Evolutionary conservation across 208 protist genomes (phyloP).

Genomic region (Trypanosoma grayi): DNA sequence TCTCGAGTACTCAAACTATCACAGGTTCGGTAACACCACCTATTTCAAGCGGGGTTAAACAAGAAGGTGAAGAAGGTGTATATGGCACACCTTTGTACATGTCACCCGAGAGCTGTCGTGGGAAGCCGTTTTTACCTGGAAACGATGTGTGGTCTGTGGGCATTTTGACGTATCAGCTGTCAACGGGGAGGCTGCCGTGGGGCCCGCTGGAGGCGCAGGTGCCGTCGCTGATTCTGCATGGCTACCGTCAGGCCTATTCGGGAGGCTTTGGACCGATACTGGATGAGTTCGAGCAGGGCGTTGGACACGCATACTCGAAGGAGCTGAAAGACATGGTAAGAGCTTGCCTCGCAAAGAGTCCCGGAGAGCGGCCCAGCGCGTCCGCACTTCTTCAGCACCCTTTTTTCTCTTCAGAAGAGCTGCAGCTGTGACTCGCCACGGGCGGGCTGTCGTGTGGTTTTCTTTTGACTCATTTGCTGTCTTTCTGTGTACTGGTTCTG

Average conservation of each 20-base stretch:
- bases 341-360: slow-evolving; percentile 53
- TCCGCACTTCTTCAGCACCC: slow-evolving; percentile 52
- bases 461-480: slow-evolving; percentile 12
- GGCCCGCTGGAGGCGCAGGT: slow-evolving; percentile 44
- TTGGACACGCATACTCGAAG: slow-evolving; percentile 21
- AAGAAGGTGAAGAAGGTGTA: background rate
- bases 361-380: slow-evolving; percentile 49
- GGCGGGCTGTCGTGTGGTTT: slow-evolving; percentile 11
- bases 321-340: slow-evolving; percentile 56
- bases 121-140: slow-evolving; percentile 34
- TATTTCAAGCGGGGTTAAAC: slow-evolving; percentile 6
- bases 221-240: slow-evolving; percentile 64
- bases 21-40: background rate
- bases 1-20: background rate
- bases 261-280: slow-evolving; percentile 50
- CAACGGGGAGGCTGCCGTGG: slow-evolving; percentile 70
- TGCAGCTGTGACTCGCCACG: background rate
- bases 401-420: slow-evolving; percentile 36
- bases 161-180: slow-evolving; percentile 70
- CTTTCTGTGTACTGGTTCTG: no score
- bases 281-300: slow-evolving; percentile 39
- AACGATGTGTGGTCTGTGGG: slow-evolving; percentile 88
- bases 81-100: slow-evolving; percentile 68
- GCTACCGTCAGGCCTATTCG: slow-evolving; percentile 32
- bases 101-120: slow-evolving; percentile 79